Evolutionary conservation across 169 alveolate species (phyloP), one percentile per base, ranked within the genome.

Genomic region (Plasmodium coatneyi): DNA sequence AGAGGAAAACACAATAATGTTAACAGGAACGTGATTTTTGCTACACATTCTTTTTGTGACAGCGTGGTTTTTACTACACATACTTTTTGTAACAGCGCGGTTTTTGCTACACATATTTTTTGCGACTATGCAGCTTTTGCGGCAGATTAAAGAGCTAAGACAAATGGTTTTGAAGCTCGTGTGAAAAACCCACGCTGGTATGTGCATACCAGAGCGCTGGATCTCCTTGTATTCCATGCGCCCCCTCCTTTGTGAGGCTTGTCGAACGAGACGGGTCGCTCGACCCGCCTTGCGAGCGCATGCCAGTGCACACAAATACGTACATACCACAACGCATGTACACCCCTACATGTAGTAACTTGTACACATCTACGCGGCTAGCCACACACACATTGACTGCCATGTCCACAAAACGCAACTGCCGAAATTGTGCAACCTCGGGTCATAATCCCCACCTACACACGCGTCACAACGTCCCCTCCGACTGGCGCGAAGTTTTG

Each of bases 1-100:
- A 79, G 32, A 79, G 54, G 70, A 82, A 82, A 54, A 82, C 60
- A 82, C 10, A 82, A 39, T 28, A 5, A 30, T 56, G 39, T 82
- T 52, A 66, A 66, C n/a, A 66, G 4, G 39, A 66, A 66, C 36
- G 36, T 60, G 4, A 12, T 46, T 46, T 46, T 46, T 46, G 16
- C 56, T 46, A 46, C 56, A 46, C 56, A 46, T 46, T 5, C 19
- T 46, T 46, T 46, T 46, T 46, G 56, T 46, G 19, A 46, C 6
- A 46, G 56, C 56, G 56, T 5, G n/a, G 3, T 46, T 46, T 46
- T 46, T 12, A 3, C 56, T 46, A 46, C 56, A 12, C 56, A 46
- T 46, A 46, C 56, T 12, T 46, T 46, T 46, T 46, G n/a, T 3
- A 12, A 46, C 19, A 12, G 19, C 19, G 56, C 3, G 5, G 12